Percentiles rank a stretch among this genome's conserved stretches.
phyloP scores from a whole-genome alignment of 805 yeast species.

The Metahyphopichia silvanorum region DNA sequence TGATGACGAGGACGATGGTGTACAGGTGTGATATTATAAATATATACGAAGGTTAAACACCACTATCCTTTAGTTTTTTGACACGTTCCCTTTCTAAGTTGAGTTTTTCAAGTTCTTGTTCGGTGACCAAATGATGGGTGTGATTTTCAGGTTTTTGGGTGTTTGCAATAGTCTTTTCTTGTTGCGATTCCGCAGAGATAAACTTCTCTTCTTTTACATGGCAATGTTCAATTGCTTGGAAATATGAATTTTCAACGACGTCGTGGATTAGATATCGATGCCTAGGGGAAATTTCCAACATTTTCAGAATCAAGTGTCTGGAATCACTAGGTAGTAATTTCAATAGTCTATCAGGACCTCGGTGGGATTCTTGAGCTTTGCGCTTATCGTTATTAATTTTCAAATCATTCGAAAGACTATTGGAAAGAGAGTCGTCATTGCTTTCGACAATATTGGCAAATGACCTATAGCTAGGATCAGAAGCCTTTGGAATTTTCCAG shows the following conservation, averaged over 20 bases:
- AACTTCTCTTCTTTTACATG: slow-evolving; percentile 9
- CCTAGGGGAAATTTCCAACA: slow-evolving; percentile 61
- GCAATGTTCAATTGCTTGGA: slow-evolving; percentile 56
- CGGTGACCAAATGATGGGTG: slow-evolving; percentile 65
- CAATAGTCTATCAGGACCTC: slow-evolving; percentile 71
- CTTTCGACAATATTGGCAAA: slow-evolving; percentile 38
- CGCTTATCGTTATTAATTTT: slow-evolving; percentile 4
- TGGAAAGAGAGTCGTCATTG: slow-evolving; percentile 10
- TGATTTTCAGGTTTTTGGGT: slow-evolving; percentile 38
- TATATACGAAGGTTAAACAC: no score
- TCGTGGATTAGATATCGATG: slow-evolving; percentile 59
- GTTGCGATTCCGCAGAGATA: slow-evolving; percentile 5
- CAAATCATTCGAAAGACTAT: slow-evolving; percentile 2
- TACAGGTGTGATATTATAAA: no score
- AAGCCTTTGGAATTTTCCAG: slow-evolving; percentile 85
- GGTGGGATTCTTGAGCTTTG: slow-evolving; percentile 15
- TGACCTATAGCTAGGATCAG: slow-evolving; percentile 72
- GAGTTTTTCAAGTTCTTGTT: slow-evolving; percentile 50
- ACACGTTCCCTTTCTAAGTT: slow-evolving; percentile 27
- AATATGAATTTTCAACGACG: slow-evolving; percentile 57
- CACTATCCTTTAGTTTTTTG: slow-evolving; percentile 17
- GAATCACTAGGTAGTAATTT: slow-evolving; percentile 68
- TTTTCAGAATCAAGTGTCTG: slow-evolving; percentile 55
- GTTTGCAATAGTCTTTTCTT: slow-evolving; percentile 7
- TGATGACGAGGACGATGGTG: no score